Percentiles rank a stretch among this genome's conserved stretches.
Evolutionary conservation across 2,329 filamentous ascomycete species (phyloP).

Genomic region (Nannizziopsis arthrosporioides): DNA sequence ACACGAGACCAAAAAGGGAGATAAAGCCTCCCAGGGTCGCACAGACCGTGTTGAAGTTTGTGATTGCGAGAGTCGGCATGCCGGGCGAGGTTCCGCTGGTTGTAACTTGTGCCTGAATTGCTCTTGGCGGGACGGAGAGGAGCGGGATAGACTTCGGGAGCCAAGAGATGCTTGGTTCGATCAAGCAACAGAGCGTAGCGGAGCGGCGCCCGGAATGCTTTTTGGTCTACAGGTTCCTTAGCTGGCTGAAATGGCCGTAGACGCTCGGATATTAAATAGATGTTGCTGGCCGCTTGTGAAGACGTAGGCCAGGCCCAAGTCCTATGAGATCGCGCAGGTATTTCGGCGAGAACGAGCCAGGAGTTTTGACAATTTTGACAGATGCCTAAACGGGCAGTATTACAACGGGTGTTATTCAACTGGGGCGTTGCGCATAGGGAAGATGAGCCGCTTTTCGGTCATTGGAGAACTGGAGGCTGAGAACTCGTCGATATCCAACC

Average conservation of each 20-base stretch:
- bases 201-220: neutral
- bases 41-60: slow-evolving; percentile 75
- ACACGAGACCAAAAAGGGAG: slow-evolving; percentile 79
- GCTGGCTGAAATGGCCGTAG: neutral
- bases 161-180: slow-evolving; percentile 8
- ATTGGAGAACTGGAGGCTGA: slow-evolving; percentile 3
- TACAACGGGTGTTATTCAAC: slow-evolving; percentile 30
- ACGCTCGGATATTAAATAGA: too few species aligned
- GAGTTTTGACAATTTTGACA: neutral
- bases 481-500: neutral
- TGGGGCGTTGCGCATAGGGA: slow-evolving; percentile 19
- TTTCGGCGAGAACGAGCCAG: too few species aligned
- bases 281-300: too few species aligned
- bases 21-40: slow-evolving; percentile 76
- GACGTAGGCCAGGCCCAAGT: too few species aligned
- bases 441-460: slow-evolving; percentile 10
- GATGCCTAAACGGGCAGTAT: slow-evolving; percentile 3
- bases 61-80: slow-evolving; percentile 53
- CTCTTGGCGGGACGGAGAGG: slow-evolving; percentile 7
- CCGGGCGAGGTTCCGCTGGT: slow-evolving; percentile 12
- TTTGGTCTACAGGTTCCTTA: neutral
- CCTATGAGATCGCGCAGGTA: too few species aligned
- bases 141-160: neutral
- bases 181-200: slow-evolving; percentile 4
- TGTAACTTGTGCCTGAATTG: slow-evolving; percentile 5